phyloP scores from a whole-genome alignment of 345 rosid genomes.

The Salix udensis region DNA sequence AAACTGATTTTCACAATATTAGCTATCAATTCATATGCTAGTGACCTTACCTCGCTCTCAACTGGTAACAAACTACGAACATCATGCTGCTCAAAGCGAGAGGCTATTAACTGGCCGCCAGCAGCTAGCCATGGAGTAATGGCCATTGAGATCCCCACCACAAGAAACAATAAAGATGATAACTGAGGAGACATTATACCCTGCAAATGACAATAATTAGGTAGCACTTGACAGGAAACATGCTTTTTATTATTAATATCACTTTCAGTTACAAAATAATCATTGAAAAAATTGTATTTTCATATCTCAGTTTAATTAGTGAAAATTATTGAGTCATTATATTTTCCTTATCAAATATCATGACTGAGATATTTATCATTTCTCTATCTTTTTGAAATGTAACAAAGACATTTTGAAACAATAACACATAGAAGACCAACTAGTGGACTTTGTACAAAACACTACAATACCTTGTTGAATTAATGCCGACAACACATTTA shows the following conservation, averaged over 20 bases:
- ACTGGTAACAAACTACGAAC: slow-evolving; percentile 90
- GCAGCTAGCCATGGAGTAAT: slow-evolving; percentile 97
- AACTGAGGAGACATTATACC: slow-evolving; percentile 92
- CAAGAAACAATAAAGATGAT: slow-evolving; percentile 89
- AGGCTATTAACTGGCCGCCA: slow-evolving; percentile 95
- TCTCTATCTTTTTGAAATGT: not conserved
- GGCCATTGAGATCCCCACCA: slow-evolving; percentile 98
- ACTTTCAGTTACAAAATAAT: not conserved
- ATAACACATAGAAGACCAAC: not conserved
- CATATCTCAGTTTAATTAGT: not conserved
- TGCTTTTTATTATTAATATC: not conserved
- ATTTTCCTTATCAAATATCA: not conserved
- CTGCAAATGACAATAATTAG: slow-evolving; percentile 44
- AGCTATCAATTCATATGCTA: slow-evolving; percentile 2
- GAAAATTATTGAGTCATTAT: not conserved
- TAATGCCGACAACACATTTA: not conserved
- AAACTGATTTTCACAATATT: not conserved
- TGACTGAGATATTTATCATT: not conserved
- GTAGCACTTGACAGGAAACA: not conserved
- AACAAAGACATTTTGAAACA: slow-evolving; percentile 4
- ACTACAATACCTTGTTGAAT: slow-evolving; percentile 3
- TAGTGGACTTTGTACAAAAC: not conserved
- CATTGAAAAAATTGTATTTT: not conserved
- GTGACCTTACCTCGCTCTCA: slow-evolving; percentile 83
- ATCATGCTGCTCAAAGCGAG: slow-evolving; percentile 93